Conservation (phyloP, 768 basidiomycete genomes). For the Hebeloma cylindrosporum region DNA sequence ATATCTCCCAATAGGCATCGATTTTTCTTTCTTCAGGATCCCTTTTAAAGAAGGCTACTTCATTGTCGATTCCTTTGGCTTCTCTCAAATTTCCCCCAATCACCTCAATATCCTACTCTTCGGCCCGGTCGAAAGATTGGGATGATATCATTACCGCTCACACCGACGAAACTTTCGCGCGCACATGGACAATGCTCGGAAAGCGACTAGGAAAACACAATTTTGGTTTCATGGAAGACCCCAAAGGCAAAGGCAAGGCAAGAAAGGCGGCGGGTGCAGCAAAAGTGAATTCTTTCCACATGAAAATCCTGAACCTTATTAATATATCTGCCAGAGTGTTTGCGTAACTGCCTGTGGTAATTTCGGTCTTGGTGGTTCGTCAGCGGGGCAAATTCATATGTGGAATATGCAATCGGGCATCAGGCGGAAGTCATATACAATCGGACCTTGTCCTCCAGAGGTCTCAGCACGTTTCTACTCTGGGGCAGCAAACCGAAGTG, state of each 20-base stretch:
- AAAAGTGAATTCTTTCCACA: slow-evolving; percentile 49
- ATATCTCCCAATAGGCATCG: neutral
- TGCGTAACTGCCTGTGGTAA: slow-evolving; percentile 95
- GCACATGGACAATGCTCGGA: slow-evolving; percentile 85
- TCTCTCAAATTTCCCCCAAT: slow-evolving; percentile 86
- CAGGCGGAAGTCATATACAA: slow-evolving; percentile 70
- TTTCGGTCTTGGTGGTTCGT: slow-evolving; percentile 85
- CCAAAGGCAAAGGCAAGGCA: slow-evolving; percentile 50
- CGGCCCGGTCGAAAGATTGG: slow-evolving; percentile 90
- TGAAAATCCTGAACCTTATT: neutral
- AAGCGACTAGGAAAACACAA: slow-evolving; percentile 80
- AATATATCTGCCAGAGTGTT: slow-evolving; percentile 53
- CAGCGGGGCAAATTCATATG: slow-evolving; percentile 78
- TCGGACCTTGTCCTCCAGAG: slow-evolving; percentile 64
- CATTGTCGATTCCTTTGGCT: slow-evolving; percentile 73
- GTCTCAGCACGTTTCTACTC: slow-evolving; percentile 44
- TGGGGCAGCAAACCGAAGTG: slow-evolving; percentile 38
- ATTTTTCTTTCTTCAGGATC: slow-evolving; percentile 52
- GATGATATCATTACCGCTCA: slow-evolving; percentile 95
- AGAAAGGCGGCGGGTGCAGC: slow-evolving; percentile 54
- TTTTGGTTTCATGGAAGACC: slow-evolving; percentile 56
- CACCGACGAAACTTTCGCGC: slow-evolving; percentile 74
- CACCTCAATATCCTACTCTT: slow-evolving; percentile 74
- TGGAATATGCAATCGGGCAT: slow-evolving; percentile 98
- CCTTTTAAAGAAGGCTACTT: slow-evolving; percentile 75